Evolutionary conservation across 306 rosid species (phyloP).

Genomic region (Castanospermum australe): DNA sequence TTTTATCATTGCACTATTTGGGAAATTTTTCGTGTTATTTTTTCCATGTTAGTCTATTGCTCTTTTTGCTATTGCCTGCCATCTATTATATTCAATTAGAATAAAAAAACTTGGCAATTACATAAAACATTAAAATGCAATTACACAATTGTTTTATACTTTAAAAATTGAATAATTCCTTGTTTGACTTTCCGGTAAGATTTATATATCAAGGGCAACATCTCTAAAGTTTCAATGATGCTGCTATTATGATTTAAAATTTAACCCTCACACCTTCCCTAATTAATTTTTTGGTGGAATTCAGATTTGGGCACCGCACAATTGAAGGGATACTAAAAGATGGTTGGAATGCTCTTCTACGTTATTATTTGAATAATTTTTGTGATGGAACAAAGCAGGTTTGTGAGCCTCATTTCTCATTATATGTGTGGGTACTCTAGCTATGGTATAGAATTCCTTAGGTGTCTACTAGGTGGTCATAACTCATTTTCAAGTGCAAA

Average conservation of each 20-base stretch:
- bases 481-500: neutral
- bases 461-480: slow-evolving; percentile 13
- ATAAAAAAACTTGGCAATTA: neutral
- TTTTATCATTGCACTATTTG: neutral
- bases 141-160: slow-evolving; percentile 16
- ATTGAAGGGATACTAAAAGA: slow-evolving; percentile 74
- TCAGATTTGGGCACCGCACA: slow-evolving; percentile 87
- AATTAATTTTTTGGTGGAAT: slow-evolving; percentile 33
- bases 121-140: neutral
- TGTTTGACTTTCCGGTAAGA: slow-evolving; percentile 3
- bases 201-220: neutral
- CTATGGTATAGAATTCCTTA: slow-evolving; percentile 4
- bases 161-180: slow-evolving; percentile 12
- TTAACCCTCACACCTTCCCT: neutral
- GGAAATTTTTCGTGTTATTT: neutral
- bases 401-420: slow-evolving; percentile 28
- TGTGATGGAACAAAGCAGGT: slow-evolving; percentile 92
- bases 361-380: slow-evolving; percentile 89
- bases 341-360: slow-evolving; percentile 71
- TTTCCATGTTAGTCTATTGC: slow-evolving; percentile 5
- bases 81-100: slow-evolving; percentile 22
- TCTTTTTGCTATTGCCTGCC: neutral
- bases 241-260: neutral
- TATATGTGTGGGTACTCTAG: slow-evolving; percentile 6
- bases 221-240: slow-evolving; percentile 18